Conservation (phyloP, 2,329 filamentous ascomycete genomes). For the Penicillium sp. region DNA sequence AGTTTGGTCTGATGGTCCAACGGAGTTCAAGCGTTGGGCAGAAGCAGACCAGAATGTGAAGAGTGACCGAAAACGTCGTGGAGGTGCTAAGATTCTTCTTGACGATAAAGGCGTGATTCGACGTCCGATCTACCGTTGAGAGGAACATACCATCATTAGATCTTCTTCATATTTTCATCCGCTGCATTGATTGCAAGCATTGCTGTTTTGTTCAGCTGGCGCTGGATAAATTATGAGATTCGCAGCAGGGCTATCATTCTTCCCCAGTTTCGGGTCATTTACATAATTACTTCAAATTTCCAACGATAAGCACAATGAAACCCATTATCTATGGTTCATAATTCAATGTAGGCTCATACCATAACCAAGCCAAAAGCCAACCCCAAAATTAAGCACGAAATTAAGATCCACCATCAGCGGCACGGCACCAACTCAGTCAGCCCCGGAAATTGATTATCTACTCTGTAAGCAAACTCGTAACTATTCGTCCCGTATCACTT, state of each 20-base stretch:
- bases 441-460: background rate
- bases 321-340: too few relatives aligned
- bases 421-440: background rate
- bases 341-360: background rate
- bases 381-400: background rate
- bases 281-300: background rate
- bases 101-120: slow-evolving; percentile 37
- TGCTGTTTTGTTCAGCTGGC: background rate
- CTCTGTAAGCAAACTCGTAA: background rate
- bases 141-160: background rate
- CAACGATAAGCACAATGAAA: too few relatives aligned
- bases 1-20: slow-evolving; percentile 36
- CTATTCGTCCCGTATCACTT: background rate
- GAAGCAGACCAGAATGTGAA: slow-evolving; percentile 34
- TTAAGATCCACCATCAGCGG: background rate
- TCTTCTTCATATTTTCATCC: too few relatives aligned
- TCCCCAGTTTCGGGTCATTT: background rate
- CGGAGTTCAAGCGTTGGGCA: slow-evolving; percentile 41
- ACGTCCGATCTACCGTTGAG: slow-evolving; percentile 13
- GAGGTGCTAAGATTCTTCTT: slow-evolving; percentile 25
- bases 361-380: background rate
- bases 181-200: background rate
- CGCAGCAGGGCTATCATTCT: background rate
- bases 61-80: slow-evolving; percentile 29
- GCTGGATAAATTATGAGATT: background rate